Evolutionary conservation across 352 stramenopile species (phyloP).

Genomic region (Phytopythium mirpurense): DNA sequence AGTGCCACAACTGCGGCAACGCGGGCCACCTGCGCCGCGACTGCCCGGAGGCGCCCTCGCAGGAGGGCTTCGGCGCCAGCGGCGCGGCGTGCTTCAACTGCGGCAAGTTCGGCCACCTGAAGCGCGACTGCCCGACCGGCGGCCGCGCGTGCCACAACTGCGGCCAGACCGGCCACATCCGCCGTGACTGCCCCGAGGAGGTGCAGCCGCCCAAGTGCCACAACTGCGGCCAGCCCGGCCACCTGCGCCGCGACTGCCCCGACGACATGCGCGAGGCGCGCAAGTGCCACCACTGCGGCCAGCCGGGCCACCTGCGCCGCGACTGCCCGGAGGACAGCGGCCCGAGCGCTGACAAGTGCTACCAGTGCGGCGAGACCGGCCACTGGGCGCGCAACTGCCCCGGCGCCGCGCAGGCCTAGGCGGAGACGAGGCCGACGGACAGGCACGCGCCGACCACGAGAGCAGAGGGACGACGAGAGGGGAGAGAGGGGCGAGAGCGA

Average conservation of each 20-base stretch:
- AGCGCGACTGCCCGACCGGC: slow-evolving; percentile 70
- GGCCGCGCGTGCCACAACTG: slow-evolving; percentile 82
- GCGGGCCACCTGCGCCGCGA: slow-evolving; percentile 68
- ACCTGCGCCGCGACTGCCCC: slow-evolving; percentile 71
- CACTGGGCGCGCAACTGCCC: slow-evolving; percentile 83
- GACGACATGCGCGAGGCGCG: slow-evolving; percentile 58
- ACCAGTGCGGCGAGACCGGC: slow-evolving; percentile 69
- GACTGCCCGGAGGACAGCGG: slow-evolving; percentile 79
- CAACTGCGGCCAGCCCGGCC: slow-evolving; percentile 69
- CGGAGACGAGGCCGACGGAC: neutral
- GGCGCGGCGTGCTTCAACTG: slow-evolving; percentile 66
- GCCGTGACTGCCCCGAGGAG: slow-evolving; percentile 74
- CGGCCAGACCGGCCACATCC: slow-evolving; percentile 69
- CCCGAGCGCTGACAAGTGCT: slow-evolving; percentile 71
- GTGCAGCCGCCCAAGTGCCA: slow-evolving; percentile 71
- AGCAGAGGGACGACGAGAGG: slow-evolving; percentile 39
- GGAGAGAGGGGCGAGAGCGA: slow-evolving; percentile 25
- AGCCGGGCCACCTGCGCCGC: slow-evolving; percentile 60
- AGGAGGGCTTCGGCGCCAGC: slow-evolving; percentile 30
- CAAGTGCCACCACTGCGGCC: slow-evolving; percentile 76
- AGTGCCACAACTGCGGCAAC: slow-evolving; percentile 82
- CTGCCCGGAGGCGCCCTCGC: slow-evolving; percentile 52
- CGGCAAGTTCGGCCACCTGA: slow-evolving; percentile 75
- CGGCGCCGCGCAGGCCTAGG: slow-evolving; percentile 37
- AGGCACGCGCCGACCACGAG: slow-evolving; percentile 14